Evolutionary conservation across 78 protist species (phyloP), one percentile per base, ranked within the genome.

Genomic region (Chrysochromulina tobinii): DNA sequence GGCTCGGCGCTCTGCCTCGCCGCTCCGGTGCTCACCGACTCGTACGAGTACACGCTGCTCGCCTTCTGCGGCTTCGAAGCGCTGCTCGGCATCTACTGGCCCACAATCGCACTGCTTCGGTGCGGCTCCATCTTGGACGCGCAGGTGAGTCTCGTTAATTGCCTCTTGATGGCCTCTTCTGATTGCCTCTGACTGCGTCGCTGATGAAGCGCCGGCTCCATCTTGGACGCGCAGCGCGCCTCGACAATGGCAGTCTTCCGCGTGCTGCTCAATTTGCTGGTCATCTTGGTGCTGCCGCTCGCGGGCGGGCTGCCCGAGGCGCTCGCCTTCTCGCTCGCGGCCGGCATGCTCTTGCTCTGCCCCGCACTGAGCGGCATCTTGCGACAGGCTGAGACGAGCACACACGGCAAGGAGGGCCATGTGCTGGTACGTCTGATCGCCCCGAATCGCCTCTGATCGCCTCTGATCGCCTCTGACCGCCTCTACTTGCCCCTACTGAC

Each of bases 191-290:
- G 38, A 38, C 38, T 38, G 38, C 38, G 38, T 38, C 38, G 38
- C 38, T 38, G 38, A 38, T 38, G 38, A 38, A 38, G 38, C 61
- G 20, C 61, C 6, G 61, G 61, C 61, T 81, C 1, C 23, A 11
- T 69, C 18, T 48, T 1, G 53, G 79, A 69, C 64, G 18, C 14
- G 89, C 12, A 75, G 57, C 93, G 99, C 66, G 53, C 98, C 8
- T 77, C 98, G 0, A 90, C 96, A 27, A 94, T 97, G 96, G 96
- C 95, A 91, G 61, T 95, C 67, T 94, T 96, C 92, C 93, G 99
- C 59, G 92, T 98, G n/a, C 99, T 98, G 73, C 93, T 97, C 69
- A 98, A 98, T 75, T 15, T 91, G 18, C 18, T 97, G 73, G 99
- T 98, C 27, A 93, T 97, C 88, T 6, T n/a, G n/a, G 69, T 58